Evolutionary conservation across 257 asterid species (phyloP).

Genomic region (Dorcoceras hygrometricum): DNA sequence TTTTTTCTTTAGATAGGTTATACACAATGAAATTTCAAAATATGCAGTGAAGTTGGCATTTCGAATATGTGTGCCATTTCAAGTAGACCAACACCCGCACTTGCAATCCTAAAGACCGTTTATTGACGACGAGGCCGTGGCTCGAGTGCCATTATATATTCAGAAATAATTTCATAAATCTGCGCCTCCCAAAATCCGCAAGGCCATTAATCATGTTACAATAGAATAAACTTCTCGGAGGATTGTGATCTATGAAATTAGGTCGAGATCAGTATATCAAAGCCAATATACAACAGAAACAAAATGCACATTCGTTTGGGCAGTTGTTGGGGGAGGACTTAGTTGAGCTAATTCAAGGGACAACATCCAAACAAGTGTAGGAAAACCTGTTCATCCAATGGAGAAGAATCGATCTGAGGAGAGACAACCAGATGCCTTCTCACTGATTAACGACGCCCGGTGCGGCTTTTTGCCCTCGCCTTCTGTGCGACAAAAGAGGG

Average conservation of each 20-base stretch:
- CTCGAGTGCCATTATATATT: neutral
- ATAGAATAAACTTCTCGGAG: neutral
- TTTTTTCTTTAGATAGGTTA: too few species aligned
- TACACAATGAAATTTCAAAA: too few species aligned
- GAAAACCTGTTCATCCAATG: slow-evolving; percentile 14
- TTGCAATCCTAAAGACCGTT: too few species aligned
- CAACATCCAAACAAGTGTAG: slow-evolving; percentile 1
- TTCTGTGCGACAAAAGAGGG: slow-evolving; percentile 46
- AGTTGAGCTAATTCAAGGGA: slow-evolving; percentile 8
- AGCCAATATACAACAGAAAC: slow-evolving; percentile 11
- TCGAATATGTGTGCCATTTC: too few species aligned
- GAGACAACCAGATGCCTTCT: slow-evolving; percentile 13
- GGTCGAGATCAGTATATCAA: slow-evolving; percentile 12
- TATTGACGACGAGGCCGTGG: too few species aligned
- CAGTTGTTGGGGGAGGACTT: slow-evolving; percentile 3
- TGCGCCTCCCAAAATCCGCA: neutral
- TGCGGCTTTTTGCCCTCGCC: slow-evolving; percentile 66
- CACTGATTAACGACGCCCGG: slow-evolving; percentile 53
- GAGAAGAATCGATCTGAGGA: slow-evolving; percentile 8
- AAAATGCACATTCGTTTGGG: neutral
- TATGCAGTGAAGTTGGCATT: too few species aligned
- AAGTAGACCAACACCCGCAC: too few species aligned
- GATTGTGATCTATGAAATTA: neutral
- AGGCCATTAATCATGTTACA: neutral
- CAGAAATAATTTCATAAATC: neutral